Conservation (phyloP, 1,284 basidiomycete genomes). For the Rhodotorula sp. region DNA sequence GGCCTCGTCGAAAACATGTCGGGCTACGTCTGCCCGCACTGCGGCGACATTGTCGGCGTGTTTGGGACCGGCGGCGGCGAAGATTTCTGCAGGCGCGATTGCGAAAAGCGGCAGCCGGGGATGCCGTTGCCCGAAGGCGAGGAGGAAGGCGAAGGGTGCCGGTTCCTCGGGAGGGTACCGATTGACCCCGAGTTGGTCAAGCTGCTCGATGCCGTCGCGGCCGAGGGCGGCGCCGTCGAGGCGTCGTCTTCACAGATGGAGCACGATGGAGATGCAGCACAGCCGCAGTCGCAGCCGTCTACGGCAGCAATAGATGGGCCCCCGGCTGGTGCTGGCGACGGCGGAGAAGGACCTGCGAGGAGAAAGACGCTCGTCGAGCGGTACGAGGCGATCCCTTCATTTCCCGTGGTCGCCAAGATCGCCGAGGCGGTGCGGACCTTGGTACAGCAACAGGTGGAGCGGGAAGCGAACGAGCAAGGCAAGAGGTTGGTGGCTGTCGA, state of each 20-base stretch:
- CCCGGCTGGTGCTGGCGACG: neutral
- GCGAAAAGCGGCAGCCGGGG: constrained; percentile 23
- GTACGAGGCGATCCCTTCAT: constrained; percentile 50
- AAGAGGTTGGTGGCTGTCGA: neutral
- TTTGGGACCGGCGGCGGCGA: constrained; percentile 93
- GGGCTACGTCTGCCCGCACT: constrained; percentile 86
- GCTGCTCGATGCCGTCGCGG: constrained; percentile 70
- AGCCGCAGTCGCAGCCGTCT: no score
- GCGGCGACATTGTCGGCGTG: constrained; percentile 84
- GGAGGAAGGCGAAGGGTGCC: constrained; percentile 46
- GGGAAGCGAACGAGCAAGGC: constrained; percentile 4
- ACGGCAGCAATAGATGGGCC: neutral
- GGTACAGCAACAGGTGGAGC: constrained; percentile 36
- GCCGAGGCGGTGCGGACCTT: constrained; percentile 44
- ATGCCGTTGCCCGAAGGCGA: constrained; percentile 6
- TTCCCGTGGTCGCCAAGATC: constrained; percentile 50
- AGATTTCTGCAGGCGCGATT: constrained; percentile 51
- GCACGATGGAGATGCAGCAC: no score
- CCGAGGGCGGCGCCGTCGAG: constrained; percentile 5
- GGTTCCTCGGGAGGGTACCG: constrained; percentile 85
- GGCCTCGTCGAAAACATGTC: constrained; percentile 99
- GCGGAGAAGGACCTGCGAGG: neutral
- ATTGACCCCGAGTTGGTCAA: constrained; percentile 90
- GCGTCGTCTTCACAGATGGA: neutral
- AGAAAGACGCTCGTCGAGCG: constrained; percentile 45